phyloP scores from a whole-genome alignment of 176 grass and related monocot genomes.

The Zoysia pacifica region DNA sequence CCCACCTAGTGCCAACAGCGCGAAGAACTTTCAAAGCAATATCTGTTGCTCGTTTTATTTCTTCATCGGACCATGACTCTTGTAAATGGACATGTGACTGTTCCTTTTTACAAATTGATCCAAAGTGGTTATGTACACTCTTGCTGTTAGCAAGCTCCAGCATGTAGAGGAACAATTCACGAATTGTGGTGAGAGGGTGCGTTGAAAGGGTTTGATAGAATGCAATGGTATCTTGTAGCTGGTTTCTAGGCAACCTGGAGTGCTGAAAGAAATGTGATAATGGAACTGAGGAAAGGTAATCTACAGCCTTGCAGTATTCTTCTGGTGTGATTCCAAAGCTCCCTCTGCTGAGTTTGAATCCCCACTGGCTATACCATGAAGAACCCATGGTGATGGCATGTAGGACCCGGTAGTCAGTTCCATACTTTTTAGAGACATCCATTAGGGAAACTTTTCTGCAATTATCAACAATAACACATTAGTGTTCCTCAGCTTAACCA shows the following conservation, averaged over 20 bases:
- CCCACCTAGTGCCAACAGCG: constrained; percentile 49
- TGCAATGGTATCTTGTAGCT: constrained; percentile 55
- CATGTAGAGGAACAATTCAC: constrained; percentile 63
- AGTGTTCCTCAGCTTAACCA: neutral
- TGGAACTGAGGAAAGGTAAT: constrained; percentile 46
- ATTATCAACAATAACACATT: constrained; percentile 1
- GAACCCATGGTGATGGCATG: constrained; percentile 46
- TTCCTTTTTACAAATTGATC: constrained; percentile 31
- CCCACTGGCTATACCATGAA: constrained; percentile 79
- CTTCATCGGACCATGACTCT: constrained; percentile 49
- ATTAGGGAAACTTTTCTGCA: constrained; percentile 75
- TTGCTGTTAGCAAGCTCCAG: constrained; percentile 33
- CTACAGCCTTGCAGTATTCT: constrained; percentile 51
- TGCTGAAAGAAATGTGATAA: constrained; percentile 50
- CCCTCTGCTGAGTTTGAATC: constrained; percentile 63
- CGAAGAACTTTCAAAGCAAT: constrained; percentile 62
- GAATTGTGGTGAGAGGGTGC: constrained; percentile 35
- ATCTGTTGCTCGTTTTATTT: constrained; percentile 40
- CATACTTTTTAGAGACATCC: constrained; percentile 70
- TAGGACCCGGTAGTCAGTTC: constrained; percentile 55
- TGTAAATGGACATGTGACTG: neutral
- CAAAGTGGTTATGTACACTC: neutral
- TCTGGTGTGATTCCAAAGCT: constrained; percentile 69
- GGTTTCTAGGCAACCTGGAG: constrained; percentile 31
- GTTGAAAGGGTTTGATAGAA: constrained; percentile 64